Base-by-base conservation (phyloP, 352 stramenopile genomes). In the Thraustochytrium sp. region DNA sequence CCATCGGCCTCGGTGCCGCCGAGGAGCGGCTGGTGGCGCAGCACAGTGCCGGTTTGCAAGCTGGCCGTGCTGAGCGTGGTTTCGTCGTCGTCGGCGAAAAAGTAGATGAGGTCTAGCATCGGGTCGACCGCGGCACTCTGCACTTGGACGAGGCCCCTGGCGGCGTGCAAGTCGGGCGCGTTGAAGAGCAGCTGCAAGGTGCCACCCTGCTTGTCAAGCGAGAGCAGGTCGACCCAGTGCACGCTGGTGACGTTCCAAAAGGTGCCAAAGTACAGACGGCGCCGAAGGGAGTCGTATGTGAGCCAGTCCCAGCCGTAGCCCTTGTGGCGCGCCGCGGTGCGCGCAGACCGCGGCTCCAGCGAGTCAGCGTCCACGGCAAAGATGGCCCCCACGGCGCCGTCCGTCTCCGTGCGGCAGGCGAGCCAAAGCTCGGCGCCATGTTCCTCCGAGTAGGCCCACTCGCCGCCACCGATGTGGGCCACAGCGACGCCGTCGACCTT, bases 401-500 rank as follows among this genome's bases (percentile, higher is more conserved):
- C 21, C 31, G 23, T 23, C n/a, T 75, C 62, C 1, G 37, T 37
- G 62, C 53, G 62, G 4, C 36, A 53, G 5, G 62, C 62, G 40
- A 75, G 62, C 62, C 62, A 75, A 16, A 75, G 23, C 29, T 75
- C 62, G 23, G 51, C 38, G 44, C 62, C 62, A 36, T 56, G 31
- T 36, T 75, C 62, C 4, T 51, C 62, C 44, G 62, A 75, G 62
- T 29, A 31, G 16, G 37, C 36, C 37, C 40, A 75, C 23, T 75
- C 62, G 26, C 51, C 62, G 16, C 62, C 62, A 2, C 62, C 62
- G 40, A 75, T 75, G 62, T 75, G 62, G 5, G 11, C 26, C 1
- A 75, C 36, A 5, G 36, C n/a, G 8, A 23, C 4, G 37, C 53
- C 62, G 31, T 26, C n/a, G 11, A 75, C 53, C 26, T 49, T 55